Base-by-base conservation (phyloP, 371 early-diverging fungal species). In the Actinomucor elegans region DNA sequence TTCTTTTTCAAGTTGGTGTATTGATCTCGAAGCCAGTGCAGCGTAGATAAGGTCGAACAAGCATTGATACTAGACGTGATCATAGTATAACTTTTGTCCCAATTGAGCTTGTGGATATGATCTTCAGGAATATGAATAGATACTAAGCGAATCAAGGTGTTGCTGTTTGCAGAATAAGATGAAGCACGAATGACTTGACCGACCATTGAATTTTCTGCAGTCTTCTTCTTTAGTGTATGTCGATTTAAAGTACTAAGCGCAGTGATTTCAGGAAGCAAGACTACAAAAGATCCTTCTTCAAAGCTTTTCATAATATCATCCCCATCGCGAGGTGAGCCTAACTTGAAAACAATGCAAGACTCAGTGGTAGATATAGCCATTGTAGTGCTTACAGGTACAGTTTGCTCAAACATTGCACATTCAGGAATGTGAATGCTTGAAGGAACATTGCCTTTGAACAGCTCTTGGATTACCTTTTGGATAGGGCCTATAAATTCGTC, bases 401-500 rank as follows among this genome's bases (percentile, higher is more conserved):
- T 24, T 12, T 32, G 14, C n/a, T 31, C 24, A 21, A 23, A 58
- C 0, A 58, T 12, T 0, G 48, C 21, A 5, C 33, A 44, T 4
- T 21, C 21, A 2, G 53, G 48, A 2, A 33, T 18, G 1, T 32
- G 14, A 1, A 54, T 41, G 1, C 11, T 18, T 4, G 2, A 7
- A 1, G 24, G 1, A 12, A 1, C 8, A 0, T 12, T 29, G 0
- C 47, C 46, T 1, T 32, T 31, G 10, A 51, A 40, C 15, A 50
- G 28, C 1, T 37, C 28, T 4, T 57, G 18, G 5, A 71, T 38
- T 0, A 55, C 56, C 1, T 42, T 12, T 32, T 64, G 56, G 2
- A 67, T 17, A 2, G 72, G 69, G 2, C 61, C 62, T 6, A 50
- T 33, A 0, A 72, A 5, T 26, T 71, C 66, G 20, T 71, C 70